Evolutionary conservation across 2,329 filamentous ascomycete genomes (phyloP), one percentile per base, ranked within the genome.

Genomic region (Pseudocercospora crystallina): DNA sequence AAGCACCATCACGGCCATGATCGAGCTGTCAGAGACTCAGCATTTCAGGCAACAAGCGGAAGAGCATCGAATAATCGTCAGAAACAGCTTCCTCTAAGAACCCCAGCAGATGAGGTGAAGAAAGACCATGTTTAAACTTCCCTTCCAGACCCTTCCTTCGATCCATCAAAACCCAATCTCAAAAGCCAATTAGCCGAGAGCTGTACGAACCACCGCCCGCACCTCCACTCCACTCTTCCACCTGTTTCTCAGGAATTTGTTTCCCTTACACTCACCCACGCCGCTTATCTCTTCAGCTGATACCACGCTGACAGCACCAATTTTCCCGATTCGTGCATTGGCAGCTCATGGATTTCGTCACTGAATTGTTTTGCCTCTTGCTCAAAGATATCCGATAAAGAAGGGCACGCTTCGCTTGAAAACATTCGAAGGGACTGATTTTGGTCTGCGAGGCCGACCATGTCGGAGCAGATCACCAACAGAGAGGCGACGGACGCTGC

Each of bases 301-400:
- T 26, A 26, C 20, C 20, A 7, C 7, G 20, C 20, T 26, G 20
- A 26, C 20, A 26, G 20, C 20, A 26, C 20, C 20, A 7, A 26
- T 7, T 26, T 26, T 26, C 20, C 20, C n/a, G 37, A 14, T 11
- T 32, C 11, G 2, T 42, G 29, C 15, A 35, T 26, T 26, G 31
- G 41, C 50, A 45, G 34, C 53, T 46, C 45, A 69, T 68, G 66
- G 65, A 66, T 14, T 68, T 65, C 54, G 56, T 60, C 40, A 43
- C 53, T 29, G 56, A 61, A 35, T 68, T 65, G 57, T 69, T 69
- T 54, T 62, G 55, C 50, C 61, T 67, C 1, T 57, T 69, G 7
- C 61, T 68, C 46, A 69, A 69, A 54, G 49, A 62, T 36, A 60
- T 69, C 17, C 60, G 57, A 45, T 66, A 54, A 45, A 20, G 30